Evolutionary conservation across 148 eudicot species (phyloP).

Genomic region (Rhododendron molle): DNA sequence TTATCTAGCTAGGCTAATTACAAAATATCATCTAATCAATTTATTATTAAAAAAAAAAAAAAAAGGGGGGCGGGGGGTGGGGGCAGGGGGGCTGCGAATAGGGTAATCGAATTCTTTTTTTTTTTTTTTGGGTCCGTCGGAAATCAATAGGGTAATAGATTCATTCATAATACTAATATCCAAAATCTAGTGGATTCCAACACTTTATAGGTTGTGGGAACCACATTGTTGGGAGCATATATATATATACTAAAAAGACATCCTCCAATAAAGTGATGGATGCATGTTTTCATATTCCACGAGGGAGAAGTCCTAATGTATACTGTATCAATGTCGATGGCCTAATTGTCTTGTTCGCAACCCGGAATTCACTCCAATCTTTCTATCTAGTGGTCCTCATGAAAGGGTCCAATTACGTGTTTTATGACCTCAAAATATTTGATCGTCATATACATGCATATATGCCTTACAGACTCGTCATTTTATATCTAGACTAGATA

Average conservation of each 20-base stretch:
- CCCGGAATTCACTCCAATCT: slow-evolving; percentile 4
- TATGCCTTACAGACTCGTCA: neutral
- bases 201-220: slow-evolving; percentile 11
- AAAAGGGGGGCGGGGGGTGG: too few relatives aligned
- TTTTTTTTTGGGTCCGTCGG: too few relatives aligned
- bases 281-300: slow-evolving; percentile 1
- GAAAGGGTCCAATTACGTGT: neutral
- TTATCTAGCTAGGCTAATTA: slow-evolving; percentile 1
- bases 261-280: slow-evolving; percentile 7
- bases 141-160: neutral
- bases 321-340: neutral
- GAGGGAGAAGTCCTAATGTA: neutral
- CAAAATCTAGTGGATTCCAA: slow-evolving; percentile 12
- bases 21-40: neutral
- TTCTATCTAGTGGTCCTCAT: slow-evolving; percentile 9
- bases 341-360: neutral
- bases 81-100: neutral
- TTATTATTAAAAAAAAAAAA: too few relatives aligned
- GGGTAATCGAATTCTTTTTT: neutral
- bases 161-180: neutral
- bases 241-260: slow-evolving; percentile 1
- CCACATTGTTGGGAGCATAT: slow-evolving; percentile 5
- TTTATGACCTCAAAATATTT: neutral
- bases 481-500: too few relatives aligned
- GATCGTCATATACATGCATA: neutral